Conservation (phyloP, 1,139 yeast species). For the Sugiyamaella sp. region DNA sequence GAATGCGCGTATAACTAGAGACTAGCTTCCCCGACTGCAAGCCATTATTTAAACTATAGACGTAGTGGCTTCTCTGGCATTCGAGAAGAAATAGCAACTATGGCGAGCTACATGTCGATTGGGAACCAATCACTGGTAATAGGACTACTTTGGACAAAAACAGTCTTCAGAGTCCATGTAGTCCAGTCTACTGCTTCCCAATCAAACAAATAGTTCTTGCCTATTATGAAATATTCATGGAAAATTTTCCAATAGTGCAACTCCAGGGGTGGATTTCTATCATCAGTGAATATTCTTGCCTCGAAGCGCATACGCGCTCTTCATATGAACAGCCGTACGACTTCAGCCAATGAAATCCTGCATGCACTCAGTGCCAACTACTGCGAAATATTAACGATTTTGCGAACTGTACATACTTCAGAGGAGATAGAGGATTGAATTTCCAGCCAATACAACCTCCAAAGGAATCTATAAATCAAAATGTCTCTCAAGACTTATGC, state of each 20-base stretch:
- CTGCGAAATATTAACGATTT: constrained; percentile 6
- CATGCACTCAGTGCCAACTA: neutral
- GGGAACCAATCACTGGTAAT: neutral
- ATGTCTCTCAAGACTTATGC: constrained; percentile 42
- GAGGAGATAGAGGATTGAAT: constrained; percentile 8
- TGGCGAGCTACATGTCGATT: too few relatives aligned
- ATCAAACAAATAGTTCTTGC: neutral
- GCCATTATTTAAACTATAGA: too few relatives aligned
- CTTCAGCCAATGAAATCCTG: constrained; percentile 7
- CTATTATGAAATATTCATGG: too few relatives aligned
- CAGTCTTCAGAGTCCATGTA: too few relatives aligned
- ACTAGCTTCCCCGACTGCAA: neutral
- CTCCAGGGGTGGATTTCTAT: too few relatives aligned
- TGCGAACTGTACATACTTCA: constrained; percentile 1
- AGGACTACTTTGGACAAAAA: too few relatives aligned
- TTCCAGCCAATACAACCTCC: neutral
- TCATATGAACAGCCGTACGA: constrained; percentile 6
- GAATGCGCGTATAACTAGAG: neutral
- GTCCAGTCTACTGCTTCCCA: neutral
- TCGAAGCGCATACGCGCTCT: too few relatives aligned
- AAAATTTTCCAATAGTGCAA: too few relatives aligned
- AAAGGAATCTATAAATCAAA: constrained; percentile 8
- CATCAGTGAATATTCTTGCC: too few relatives aligned
- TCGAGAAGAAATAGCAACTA: too few relatives aligned
- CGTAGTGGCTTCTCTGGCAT: too few relatives aligned